Percentiles rank a stretch among this genome's conserved stretches.
Conservation (phyloP, 176 grass and related monocot species). For the Oryza nivara region DNA sequence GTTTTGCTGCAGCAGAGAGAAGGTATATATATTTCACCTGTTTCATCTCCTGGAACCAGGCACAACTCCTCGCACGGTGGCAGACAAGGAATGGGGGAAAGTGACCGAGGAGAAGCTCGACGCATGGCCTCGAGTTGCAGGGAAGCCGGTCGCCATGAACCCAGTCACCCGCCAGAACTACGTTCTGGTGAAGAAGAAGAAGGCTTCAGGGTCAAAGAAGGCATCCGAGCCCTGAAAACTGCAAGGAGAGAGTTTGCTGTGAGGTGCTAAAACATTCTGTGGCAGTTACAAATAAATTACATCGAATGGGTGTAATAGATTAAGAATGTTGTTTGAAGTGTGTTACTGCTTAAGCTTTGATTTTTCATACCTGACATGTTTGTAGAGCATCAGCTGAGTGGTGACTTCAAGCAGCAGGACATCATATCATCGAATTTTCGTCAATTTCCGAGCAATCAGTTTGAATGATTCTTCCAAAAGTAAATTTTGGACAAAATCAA, state of each 20-base stretch:
- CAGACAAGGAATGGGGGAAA: slow-evolving; percentile 18
- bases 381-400: background rate
- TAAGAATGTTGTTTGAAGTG: slow-evolving; percentile 1
- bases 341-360: background rate
- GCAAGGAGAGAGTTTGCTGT: background rate
- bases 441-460: background rate
- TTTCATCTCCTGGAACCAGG: background rate
- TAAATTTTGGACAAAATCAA: background rate
- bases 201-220: no score
- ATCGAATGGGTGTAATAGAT: background rate
- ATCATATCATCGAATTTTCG: background rate
- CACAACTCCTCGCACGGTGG: slow-evolving; percentile 12
- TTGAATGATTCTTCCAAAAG: slow-evolving; percentile 4
- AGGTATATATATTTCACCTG: background rate
- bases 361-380: background rate
- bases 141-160: slow-evolving; percentile 34
- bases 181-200: slow-evolving; percentile 23
- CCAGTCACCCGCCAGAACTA: slow-evolving; percentile 38
- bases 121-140: slow-evolving; percentile 29
- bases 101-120: slow-evolving; percentile 25
- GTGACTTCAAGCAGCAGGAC: background rate
- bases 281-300: background rate
- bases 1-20: background rate
- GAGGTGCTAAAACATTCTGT: slow-evolving; percentile 7
- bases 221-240: background rate